Evolutionary conservation across 2,329 filamentous ascomycete genomes (phyloP).

Genomic region (Dryadomyces quercivorus): DNA sequence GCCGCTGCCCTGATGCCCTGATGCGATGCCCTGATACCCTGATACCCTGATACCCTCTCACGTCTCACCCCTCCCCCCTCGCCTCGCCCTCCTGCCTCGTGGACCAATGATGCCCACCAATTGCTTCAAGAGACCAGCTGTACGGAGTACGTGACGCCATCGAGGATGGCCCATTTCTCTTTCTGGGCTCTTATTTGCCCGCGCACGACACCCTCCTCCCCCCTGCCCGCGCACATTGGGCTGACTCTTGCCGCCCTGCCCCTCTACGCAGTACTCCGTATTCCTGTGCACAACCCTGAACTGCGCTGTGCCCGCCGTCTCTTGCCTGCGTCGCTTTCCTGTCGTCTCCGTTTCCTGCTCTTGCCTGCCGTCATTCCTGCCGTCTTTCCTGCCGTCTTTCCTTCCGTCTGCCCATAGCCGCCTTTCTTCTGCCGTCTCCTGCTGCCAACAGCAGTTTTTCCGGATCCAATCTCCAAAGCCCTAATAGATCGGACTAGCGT

Average conservation of each 20-base stretch:
- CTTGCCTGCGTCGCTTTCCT: neutral
- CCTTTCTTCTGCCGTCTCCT: neutral
- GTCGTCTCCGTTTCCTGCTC: neutral
- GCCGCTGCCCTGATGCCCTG: too few species aligned
- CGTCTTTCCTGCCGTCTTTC: neutral
- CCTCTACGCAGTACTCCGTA: too few species aligned
- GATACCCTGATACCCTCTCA: neutral
- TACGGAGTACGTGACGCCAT: neutral
- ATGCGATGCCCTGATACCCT: too few species aligned
- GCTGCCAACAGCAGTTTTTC: slow-evolving; percentile 1
- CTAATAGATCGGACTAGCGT: slow-evolving; percentile 8
- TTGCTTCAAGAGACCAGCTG: neutral
- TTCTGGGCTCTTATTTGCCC: neutral
- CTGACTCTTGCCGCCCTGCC: neutral
- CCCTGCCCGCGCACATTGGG: too few species aligned
- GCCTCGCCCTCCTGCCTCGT: neutral
- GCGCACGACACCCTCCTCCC: neutral
- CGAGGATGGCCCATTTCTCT: neutral
- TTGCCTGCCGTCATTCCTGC: neutral
- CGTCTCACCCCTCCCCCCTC: neutral
- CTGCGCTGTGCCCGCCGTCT: neutral
- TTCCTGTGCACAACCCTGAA: too few species aligned
- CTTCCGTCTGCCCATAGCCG: neutral
- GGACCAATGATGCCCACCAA: slow-evolving; percentile 6
- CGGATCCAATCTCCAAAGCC: slow-evolving; percentile 5